Evolutionary conservation across 441 rosid genomes (phyloP).

Genomic region (Metrosideros polymorpha): DNA sequence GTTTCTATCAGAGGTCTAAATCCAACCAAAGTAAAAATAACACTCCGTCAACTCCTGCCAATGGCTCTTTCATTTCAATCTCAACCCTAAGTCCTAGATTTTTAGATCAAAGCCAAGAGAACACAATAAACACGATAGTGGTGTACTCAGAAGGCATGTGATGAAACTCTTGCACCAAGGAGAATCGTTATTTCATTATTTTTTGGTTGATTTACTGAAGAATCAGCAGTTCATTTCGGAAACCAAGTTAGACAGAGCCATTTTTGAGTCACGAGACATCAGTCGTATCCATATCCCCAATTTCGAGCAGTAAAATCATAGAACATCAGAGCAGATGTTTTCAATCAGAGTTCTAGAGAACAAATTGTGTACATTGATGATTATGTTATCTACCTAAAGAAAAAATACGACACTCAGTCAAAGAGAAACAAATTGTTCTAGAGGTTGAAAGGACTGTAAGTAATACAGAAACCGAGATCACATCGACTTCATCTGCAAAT

Average conservation of each 20-base stretch:
- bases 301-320: neutral
- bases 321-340: neutral
- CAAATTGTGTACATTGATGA: neutral
- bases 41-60: conserved; percentile 68
- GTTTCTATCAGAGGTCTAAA: neutral
- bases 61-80: conserved; percentile 44
- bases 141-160: neutral
- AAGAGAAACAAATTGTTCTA: neutral
- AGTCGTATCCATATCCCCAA: neutral
- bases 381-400: neutral
- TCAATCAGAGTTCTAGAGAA: neutral
- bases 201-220: neutral
- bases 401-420: conserved; percentile 24
- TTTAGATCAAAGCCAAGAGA: neutral
- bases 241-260: neutral
- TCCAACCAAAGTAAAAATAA: neutral
- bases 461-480: neutral
- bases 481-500: neutral
- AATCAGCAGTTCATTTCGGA: neutral
- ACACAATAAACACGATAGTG: neutral
- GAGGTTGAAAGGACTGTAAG: neutral
- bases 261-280: neutral
- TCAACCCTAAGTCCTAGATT: conserved; percentile 40
- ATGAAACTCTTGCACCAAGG: neutral
- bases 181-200: neutral